phyloP scores from a whole-genome alignment of 257 asterid genomes.

The Solanum appendiculatum region DNA sequence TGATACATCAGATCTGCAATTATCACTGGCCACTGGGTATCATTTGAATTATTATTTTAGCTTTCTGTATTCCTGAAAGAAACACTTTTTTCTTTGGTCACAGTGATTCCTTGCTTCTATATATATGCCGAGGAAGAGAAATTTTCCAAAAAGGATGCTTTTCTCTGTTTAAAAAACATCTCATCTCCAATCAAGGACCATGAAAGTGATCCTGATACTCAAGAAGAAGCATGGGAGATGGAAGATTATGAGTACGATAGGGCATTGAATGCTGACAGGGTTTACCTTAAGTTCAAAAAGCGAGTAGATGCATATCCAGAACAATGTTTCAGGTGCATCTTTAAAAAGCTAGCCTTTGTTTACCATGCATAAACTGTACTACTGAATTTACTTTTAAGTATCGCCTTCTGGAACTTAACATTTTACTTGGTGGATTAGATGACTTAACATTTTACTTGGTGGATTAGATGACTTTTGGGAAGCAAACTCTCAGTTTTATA shows the following conservation, averaged over 20 bases:
- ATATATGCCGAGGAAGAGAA: constrained; percentile 53
- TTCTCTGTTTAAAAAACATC: constrained; percentile 18
- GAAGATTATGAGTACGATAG: constrained; percentile 80
- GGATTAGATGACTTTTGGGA: not conserved
- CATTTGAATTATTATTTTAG: not conserved
- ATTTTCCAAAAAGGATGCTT: constrained; percentile 16
- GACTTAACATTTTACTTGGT: not conserved
- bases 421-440: not conserved
- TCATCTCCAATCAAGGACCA: constrained; percentile 16
- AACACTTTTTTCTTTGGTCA: constrained; percentile 5
- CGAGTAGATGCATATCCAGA: constrained; percentile 64
- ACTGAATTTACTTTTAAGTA: not conserved
- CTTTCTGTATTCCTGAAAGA: too few relatives aligned
- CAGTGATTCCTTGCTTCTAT: constrained; percentile 90
- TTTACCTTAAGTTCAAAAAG: constrained; percentile 82
- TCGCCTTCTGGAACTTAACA: not conserved
- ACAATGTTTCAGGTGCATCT: constrained; percentile 76
- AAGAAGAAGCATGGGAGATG: constrained; percentile 55
- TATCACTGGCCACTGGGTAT: not conserved
- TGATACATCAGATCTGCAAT: not conserved
- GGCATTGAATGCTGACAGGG: constrained; percentile 72
- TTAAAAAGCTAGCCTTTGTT: not conserved
- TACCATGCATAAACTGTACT: not conserved
- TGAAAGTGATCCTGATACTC: constrained; percentile 24
- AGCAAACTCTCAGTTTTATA: not conserved